Conservation (phyloP, 1,284 basidiomycete species). For the Trichosporon inkin region DNA sequence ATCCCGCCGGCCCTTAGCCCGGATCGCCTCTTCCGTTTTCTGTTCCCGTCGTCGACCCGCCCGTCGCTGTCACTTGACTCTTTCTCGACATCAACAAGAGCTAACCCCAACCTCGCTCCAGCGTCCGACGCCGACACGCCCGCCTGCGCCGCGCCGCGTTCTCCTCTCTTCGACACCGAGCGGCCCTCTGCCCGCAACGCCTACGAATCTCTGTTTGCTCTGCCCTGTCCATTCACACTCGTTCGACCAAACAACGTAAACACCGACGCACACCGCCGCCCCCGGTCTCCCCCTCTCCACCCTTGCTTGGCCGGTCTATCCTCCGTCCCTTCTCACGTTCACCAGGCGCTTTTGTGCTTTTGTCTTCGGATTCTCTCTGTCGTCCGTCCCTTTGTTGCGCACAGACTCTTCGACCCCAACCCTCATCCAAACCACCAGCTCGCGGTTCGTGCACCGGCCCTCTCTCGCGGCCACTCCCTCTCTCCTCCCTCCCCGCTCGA, state of each 20-base stretch:
- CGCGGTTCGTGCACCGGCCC: not conserved
- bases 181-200: not conserved
- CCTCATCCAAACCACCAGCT: not conserved
- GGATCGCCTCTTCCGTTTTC: not conserved
- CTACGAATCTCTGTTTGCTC: not conserved
- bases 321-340: conserved; percentile 1
- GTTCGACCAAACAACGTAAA: not conserved
- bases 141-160: not conserved
- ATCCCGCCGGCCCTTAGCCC: not conserved
- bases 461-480: not conserved
- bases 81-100: not conserved
- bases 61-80: conserved; percentile 4
- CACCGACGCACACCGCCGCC: not conserved
- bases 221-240: not conserved
- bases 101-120: not conserved
- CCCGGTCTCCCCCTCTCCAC: not conserved
- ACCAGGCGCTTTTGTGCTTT: not conserved
- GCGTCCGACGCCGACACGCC: not conserved
- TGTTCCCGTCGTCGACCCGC: not conserved
- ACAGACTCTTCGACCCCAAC: conserved; percentile 1
- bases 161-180: not conserved
- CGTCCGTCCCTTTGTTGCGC: not conserved
- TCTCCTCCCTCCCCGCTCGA: not conserved
- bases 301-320: not conserved
- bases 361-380: not conserved